Evolutionary conservation across 2,329 filamentous ascomycete species (phyloP).

Genomic region (Epichloe gansuensis): DNA sequence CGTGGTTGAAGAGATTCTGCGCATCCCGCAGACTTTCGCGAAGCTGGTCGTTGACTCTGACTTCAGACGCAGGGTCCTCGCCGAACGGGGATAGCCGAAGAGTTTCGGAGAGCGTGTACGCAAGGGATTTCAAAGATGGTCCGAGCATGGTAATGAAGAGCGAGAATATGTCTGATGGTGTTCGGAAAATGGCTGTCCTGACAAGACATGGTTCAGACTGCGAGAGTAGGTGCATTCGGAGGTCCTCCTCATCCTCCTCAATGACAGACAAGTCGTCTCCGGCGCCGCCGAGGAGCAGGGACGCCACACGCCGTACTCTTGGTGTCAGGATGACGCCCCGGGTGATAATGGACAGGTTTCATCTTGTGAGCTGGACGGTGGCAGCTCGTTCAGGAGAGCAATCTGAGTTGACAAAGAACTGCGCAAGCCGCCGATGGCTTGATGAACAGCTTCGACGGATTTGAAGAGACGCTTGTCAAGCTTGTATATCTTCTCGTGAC

Average conservation of each 20-base stretch:
- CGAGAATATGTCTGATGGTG: constrained; percentile 77
- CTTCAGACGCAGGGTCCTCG: constrained; percentile 50
- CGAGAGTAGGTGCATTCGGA: constrained; percentile 11
- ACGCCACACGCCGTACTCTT: constrained; percentile 15
- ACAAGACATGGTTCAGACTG: constrained; percentile 19
- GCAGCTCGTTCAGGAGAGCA: constrained; percentile 58
- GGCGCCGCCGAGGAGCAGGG: constrained; percentile 25
- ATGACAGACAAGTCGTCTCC: constrained; percentile 46
- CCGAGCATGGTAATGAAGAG: constrained; percentile 82
- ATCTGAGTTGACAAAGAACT: constrained; percentile 89
- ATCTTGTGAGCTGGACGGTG: constrained; percentile 8
- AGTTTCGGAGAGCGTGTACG: constrained; percentile 79
- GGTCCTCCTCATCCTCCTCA: constrained; percentile 42
- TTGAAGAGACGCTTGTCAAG: constrained; percentile 71
- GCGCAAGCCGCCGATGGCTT: constrained; percentile 79
- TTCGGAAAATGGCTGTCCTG: constrained; percentile 31
- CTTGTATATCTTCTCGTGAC: constrained; percentile 65
- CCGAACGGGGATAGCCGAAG: constrained; percentile 79
- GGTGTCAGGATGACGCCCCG: constrained; percentile 13
- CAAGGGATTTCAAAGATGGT: constrained; percentile 92
- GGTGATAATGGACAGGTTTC: constrained; percentile 5
- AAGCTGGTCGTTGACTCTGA: constrained; percentile 69
- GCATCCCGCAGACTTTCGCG: constrained; percentile 70
- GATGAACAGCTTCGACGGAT: constrained; percentile 72
- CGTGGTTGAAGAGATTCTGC: constrained; percentile 63